These are phyloP conservation scores for Onygena corvina DNA, from an alignment of 2,329 filamentous ascomycete genomes.

Conservation along the genomic window DNA sequence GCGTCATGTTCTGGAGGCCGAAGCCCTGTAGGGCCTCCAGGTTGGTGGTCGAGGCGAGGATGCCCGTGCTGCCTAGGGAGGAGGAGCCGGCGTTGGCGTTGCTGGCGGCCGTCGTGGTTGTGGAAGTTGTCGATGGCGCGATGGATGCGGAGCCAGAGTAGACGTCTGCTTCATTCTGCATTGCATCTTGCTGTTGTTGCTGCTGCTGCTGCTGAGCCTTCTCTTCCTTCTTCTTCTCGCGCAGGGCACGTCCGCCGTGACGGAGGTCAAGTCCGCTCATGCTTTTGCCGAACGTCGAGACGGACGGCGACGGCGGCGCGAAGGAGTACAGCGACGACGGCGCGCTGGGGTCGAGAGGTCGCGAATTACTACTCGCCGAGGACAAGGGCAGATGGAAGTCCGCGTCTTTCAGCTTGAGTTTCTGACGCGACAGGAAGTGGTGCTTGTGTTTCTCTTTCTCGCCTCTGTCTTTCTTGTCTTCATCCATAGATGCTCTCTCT, in stretches of 20 bases:
- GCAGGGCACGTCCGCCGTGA: conserved; percentile 61
- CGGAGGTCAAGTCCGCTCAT: conserved; percentile 69
- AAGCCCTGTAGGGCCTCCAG: conserved; percentile 39
- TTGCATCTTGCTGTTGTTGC: conserved; percentile 8
- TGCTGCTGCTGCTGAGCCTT: conserved; percentile 30
- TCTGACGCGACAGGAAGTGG: conserved; percentile 54
- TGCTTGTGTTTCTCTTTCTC: conserved; percentile 42
- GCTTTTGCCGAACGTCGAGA: conserved; percentile 60
- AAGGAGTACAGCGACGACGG: conserved; percentile 56
- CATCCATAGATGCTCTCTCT: conserved; percentile 28
- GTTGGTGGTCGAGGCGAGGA: conserved; percentile 21
- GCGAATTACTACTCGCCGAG: conserved; percentile 53
- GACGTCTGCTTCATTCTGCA: conserved; percentile 26
- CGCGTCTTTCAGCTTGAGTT: conserved; percentile 51
- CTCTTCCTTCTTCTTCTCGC: conserved; percentile 71
- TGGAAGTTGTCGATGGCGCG: conserved; percentile 19
- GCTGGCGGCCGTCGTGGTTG: too few relatives aligned
- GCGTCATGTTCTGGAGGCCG: conserved; percentile 56
- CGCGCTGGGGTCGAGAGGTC: conserved; percentile 50
- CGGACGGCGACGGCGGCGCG: conserved; percentile 50
- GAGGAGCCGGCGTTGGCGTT: too few relatives aligned
- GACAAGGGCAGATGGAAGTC: conserved; percentile 48
- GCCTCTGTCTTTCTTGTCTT: conserved; percentile 30
- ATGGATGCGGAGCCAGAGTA: conserved; percentile 22
- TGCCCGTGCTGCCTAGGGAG: conserved; percentile 25